Percentiles rank a stretch among this genome's conserved stretches.
These are phyloP conservation scores for Monilinia laxa DNA, from an alignment of 2,329 filamentous ascomycete genomes.

Conservation along the genomic window DNA sequence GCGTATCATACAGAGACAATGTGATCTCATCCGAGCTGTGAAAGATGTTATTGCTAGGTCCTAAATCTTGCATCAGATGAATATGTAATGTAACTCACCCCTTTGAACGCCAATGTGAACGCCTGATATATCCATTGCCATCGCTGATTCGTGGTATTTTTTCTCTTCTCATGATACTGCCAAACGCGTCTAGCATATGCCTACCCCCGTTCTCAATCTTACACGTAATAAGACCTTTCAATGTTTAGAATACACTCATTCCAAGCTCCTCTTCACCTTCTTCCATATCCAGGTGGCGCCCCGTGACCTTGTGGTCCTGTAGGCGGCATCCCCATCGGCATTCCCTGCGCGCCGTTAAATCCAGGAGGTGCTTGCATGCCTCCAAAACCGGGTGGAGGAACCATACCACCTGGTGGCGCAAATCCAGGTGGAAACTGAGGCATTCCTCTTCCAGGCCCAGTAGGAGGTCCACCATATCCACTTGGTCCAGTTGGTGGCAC, in stretches of 20 bases:
- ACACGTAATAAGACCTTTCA: neutral
- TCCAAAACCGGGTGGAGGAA: conserved; percentile 17
- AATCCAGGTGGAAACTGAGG: conserved; percentile 46
- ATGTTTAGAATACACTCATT: neutral
- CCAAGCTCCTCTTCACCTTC: conserved; percentile 3
- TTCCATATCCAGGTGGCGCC: conserved; percentile 26
- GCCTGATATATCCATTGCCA: conserved; percentile 12
- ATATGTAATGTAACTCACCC: conserved; percentile 17
- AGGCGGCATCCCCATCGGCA: conserved; percentile 37
- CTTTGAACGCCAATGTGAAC: conserved; percentile 1
- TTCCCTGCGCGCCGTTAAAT: conserved; percentile 32
- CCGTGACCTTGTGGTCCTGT: conserved; percentile 30
- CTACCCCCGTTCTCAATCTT: neutral
- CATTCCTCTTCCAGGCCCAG: neutral
- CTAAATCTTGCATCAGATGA: neutral
- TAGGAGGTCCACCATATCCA: conserved; percentile 8
- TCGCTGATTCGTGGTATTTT: conserved; percentile 11
- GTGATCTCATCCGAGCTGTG: neutral
- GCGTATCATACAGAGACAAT: neutral
- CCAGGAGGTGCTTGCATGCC: conserved; percentile 38
- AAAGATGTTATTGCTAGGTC: conserved; percentile 6
- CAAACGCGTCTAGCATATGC: neutral
- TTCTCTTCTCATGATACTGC: neutral
- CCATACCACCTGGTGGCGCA: neutral
- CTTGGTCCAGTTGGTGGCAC: conserved; percentile 46